Evolutionary conservation across 2,329 filamentous ascomycete genomes (phyloP).

Genomic region (Metarhizium brunneum): DNA sequence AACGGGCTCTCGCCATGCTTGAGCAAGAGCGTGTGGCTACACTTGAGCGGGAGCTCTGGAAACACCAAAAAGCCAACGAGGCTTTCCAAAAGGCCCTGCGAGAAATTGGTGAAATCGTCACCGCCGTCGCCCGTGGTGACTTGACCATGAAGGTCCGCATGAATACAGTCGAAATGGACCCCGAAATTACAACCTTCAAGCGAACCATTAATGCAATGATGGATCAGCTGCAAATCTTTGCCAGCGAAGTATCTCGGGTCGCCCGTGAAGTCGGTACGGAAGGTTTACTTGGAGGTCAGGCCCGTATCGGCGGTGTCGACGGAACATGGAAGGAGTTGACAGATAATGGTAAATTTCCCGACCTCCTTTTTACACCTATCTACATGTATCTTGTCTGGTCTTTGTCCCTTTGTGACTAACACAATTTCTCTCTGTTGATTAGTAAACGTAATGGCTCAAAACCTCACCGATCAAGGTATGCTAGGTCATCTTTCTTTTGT

Average conservation of each 20-base stretch:
- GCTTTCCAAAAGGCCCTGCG: constrained; percentile 95
- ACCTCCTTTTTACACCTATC: neutral
- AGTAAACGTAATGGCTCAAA: constrained; percentile 80
- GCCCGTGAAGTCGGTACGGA: constrained; percentile 95
- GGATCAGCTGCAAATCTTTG: constrained; percentile 94
- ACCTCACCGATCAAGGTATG: constrained; percentile 64
- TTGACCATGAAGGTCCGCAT: constrained; percentile 95
- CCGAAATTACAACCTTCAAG: constrained; percentile 96
- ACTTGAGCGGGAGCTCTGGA: constrained; percentile 86
- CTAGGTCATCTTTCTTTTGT: neutral
- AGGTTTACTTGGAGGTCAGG: constrained; percentile 86
- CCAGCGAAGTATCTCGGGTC: constrained; percentile 89
- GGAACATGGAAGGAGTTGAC: constrained; percentile 98
- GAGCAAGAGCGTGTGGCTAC: constrained; percentile 82
- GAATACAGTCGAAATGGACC: constrained; percentile 93
- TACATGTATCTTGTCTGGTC: neutral
- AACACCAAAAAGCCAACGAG: constrained; percentile 96
- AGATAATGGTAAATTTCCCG: constrained; percentile 54
- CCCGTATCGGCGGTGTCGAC: constrained; percentile 85
- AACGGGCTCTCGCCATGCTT: constrained; percentile 70
- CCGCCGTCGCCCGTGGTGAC: constrained; percentile 89
- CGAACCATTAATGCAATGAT: constrained; percentile 99
- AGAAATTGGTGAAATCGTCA: constrained; percentile 96
- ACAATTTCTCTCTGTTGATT: constrained; percentile 10
- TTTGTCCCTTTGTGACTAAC: constrained; percentile 1